Evolutionary conservation across 2,329 filamentous ascomycete species (phyloP).

Genomic region (Pseudogymnoascus verrucosus): DNA sequence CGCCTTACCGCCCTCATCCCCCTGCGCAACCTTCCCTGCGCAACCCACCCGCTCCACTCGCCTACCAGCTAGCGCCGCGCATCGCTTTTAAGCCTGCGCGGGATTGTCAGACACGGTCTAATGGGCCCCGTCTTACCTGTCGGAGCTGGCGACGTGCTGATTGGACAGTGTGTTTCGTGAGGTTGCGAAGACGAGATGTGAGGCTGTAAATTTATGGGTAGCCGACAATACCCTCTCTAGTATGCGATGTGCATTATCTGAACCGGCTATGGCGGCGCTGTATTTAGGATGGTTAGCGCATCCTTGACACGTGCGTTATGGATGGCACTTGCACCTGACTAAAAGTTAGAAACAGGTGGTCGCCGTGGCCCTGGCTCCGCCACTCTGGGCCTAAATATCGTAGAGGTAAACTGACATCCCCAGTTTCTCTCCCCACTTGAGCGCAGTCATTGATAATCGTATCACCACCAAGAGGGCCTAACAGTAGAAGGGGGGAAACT

Average conservation of each 20-base stretch:
- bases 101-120: constrained; percentile 7
- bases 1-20: not conserved
- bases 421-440: no score
- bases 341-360: not conserved
- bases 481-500: not conserved
- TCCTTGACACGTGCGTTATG: not conserved
- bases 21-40: not conserved
- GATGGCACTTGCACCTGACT: not conserved
- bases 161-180: not conserved
- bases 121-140: not conserved
- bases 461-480: not conserved
- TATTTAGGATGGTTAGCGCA: not conserved
- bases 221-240: not conserved
- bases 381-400: not conserved
- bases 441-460: not conserved
- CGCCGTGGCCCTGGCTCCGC: not conserved
- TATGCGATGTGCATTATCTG: not conserved
- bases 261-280: not conserved
- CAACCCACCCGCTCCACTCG: not conserved
- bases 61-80: not conserved
- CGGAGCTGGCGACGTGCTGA: not conserved
- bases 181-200: not conserved
- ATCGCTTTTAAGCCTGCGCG: not conserved
- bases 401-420: no score
- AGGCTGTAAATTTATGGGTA: not conserved